phyloP scores from a whole-genome alignment of 2,329 filamentous ascomycete species.

The Aspergillus fischeri region DNA sequence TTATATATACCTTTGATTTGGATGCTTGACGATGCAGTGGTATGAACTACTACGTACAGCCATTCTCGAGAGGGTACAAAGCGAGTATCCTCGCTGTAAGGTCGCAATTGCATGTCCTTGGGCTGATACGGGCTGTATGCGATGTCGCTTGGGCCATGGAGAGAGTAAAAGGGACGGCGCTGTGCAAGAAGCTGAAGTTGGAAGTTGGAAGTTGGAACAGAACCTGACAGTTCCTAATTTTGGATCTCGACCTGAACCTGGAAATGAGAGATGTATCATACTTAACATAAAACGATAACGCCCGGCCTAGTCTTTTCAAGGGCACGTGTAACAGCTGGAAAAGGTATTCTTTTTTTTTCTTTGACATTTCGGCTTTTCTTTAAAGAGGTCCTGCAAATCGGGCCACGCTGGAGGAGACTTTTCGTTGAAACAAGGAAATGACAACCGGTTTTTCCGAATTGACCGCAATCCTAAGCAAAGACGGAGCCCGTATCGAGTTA shows the following conservation, averaged over 20 bases:
- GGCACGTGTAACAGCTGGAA: slow-evolving; percentile 24
- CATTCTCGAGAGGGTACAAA: not conserved
- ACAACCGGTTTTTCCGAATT: slow-evolving; percentile 31
- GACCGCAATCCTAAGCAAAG: slow-evolving; percentile 32
- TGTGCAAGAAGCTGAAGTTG: not conserved
- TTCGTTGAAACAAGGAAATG: slow-evolving; percentile 27
- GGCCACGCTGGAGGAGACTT: slow-evolving; percentile 26
- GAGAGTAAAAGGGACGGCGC: slow-evolving; percentile 1
- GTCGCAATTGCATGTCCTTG: not conserved
- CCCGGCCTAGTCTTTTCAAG: slow-evolving; percentile 18
- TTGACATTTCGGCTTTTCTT: slow-evolving; percentile 32
- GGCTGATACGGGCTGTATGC: not conserved
- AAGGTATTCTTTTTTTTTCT: slow-evolving; percentile 36
- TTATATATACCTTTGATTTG: not conserved
- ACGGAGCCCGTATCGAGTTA: slow-evolving; percentile 38
- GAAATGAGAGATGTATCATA: slow-evolving; percentile 32
- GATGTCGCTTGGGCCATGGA: slow-evolving; percentile 6
- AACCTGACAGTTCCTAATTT: slow-evolving; percentile 23
- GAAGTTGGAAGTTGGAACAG: slow-evolving; percentile 6
- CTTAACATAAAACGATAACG: slow-evolving; percentile 31
- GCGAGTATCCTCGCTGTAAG: not conserved
- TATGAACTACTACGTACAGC: not conserved
- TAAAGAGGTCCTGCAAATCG: slow-evolving; percentile 27
- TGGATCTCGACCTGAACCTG: slow-evolving; percentile 30
- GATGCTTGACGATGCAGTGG: not conserved